Percentiles rank a stretch among this genome's conserved stretches.
Evolutionary conservation across 2,329 filamentous ascomycete species (phyloP).

Genomic region (Trichophyton schoenleinii): DNA sequence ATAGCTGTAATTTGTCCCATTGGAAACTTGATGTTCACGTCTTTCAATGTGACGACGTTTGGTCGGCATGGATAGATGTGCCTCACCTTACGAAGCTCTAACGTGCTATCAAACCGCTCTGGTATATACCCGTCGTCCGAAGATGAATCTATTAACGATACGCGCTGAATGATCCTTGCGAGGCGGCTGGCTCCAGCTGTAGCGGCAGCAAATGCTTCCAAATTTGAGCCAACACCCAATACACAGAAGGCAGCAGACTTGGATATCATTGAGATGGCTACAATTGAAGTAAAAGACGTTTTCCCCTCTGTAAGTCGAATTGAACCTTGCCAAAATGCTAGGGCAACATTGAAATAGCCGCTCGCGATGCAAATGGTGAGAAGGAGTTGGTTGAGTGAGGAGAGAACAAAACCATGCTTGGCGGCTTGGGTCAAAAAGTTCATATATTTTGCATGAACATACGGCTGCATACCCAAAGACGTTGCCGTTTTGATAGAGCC

Average conservation of each 20-base stretch:
- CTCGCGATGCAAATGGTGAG: neutral
- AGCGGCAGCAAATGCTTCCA: conserved; percentile 62
- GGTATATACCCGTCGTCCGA: conserved; percentile 48
- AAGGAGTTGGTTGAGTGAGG: neutral
- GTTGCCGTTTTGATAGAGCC: neutral
- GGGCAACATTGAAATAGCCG: conserved; percentile 1
- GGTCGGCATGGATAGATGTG: conserved; percentile 28
- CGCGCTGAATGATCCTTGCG: conserved; percentile 69
- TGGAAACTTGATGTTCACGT: conserved; percentile 25
- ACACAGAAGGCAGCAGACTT: conserved; percentile 77
- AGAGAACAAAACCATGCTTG: neutral
- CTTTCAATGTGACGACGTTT: conserved; percentile 28
- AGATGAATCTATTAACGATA: conserved; percentile 61
- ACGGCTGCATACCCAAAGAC: neutral
- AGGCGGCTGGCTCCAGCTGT: conserved; percentile 68
- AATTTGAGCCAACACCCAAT: conserved; percentile 63
- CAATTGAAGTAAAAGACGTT: conserved; percentile 48
- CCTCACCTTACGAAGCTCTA: conserved; percentile 57
- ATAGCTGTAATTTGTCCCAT: conserved; percentile 34
- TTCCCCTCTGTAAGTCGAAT: conserved; percentile 51
- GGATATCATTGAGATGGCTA: conserved; percentile 67
- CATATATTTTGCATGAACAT: neutral
- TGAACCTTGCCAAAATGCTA: conserved; percentile 58
- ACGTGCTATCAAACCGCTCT: conserved; percentile 55
- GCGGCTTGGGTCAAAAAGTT: neutral